Conservation (phyloP, 2,329 filamentous ascomycete genomes). For the Curvularia sp. region DNA sequence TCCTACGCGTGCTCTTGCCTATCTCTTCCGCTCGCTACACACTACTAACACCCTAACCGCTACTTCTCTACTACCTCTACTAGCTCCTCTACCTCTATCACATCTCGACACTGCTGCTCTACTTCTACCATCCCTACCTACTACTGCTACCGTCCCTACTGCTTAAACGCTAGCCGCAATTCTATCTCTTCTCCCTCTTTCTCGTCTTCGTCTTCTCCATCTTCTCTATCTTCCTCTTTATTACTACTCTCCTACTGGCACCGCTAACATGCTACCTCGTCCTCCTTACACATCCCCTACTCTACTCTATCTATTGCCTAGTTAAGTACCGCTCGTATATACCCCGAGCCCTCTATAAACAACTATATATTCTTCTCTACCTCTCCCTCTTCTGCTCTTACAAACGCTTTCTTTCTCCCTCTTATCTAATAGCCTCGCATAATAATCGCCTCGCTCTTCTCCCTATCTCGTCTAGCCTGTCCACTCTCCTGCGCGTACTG, state of each 20-base stretch:
- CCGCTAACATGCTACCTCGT: neutral
- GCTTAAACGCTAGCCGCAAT: no score
- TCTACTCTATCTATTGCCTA: no score
- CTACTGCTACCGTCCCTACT: neutral
- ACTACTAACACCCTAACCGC: neutral
- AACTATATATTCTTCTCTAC: constrained; percentile 4
- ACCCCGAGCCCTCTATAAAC: constrained; percentile 11
- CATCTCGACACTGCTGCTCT: no score
- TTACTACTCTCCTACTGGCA: neutral
- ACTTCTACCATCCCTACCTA: neutral
- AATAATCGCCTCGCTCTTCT: no score
- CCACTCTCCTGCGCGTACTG: constrained; percentile 20
- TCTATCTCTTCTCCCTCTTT: neutral
- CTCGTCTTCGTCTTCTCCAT: no score
- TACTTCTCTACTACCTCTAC: neutral
- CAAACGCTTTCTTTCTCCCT: constrained; percentile 5
- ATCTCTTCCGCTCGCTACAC: neutral
- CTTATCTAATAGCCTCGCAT: constrained; percentile 5
- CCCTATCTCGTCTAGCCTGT: constrained; percentile 8
- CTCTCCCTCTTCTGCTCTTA: constrained; percentile 11
- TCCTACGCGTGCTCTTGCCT: constrained; percentile 11
- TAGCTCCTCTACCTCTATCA: neutral
- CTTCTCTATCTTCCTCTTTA: no score
- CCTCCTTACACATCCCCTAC: constrained; percentile 8
- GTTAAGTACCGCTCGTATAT: constrained; percentile 4